These are phyloP conservation scores for Phytophthora fragariae DNA, from an alignment of 352 stramenopile genomes.

Conservation along the genomic window DNA sequence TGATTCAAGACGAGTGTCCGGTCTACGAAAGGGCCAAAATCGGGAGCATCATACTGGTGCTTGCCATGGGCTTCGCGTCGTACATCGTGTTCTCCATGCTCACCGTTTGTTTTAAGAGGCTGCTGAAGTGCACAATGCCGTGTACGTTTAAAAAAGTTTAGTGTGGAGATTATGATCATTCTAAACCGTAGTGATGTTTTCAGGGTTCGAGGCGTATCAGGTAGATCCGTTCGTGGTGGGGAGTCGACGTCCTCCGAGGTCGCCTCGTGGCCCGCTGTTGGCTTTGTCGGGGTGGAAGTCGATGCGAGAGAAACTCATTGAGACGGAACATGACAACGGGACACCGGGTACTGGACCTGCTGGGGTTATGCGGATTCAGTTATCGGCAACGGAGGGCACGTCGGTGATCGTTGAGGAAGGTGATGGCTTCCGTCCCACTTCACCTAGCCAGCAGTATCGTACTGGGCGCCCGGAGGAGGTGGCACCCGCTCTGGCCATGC, in stretches of 20 bases:
- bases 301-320: constrained; percentile 42
- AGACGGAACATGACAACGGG: constrained; percentile 37
- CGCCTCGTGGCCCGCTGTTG: constrained; percentile 33
- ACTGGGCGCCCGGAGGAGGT: constrained; percentile 5
- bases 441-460: constrained; percentile 21
- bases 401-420: constrained; percentile 34
- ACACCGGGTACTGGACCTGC: constrained; percentile 11
- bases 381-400: constrained; percentile 19
- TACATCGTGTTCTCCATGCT: constrained; percentile 39
- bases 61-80: constrained; percentile 22
- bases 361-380: constrained; percentile 34
- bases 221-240: neutral
- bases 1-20: constrained; percentile 32
- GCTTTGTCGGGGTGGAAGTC: constrained; percentile 43
- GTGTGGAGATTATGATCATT: neutral
- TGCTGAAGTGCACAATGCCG: constrained; percentile 13
- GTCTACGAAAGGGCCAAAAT: constrained; percentile 25
- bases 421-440: constrained; percentile 26
- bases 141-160: constrained; percentile 13
- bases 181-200: constrained; percentile 3
- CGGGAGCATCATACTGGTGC: constrained; percentile 28
- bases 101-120: constrained; percentile 22
- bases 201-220: constrained; percentile 8
- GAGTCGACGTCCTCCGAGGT: neutral
- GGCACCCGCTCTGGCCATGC: constrained; percentile 21